Base-by-base conservation (phyloP, 2,329 filamentous ascomycete species). In the Aspergillus tanneri region DNA sequence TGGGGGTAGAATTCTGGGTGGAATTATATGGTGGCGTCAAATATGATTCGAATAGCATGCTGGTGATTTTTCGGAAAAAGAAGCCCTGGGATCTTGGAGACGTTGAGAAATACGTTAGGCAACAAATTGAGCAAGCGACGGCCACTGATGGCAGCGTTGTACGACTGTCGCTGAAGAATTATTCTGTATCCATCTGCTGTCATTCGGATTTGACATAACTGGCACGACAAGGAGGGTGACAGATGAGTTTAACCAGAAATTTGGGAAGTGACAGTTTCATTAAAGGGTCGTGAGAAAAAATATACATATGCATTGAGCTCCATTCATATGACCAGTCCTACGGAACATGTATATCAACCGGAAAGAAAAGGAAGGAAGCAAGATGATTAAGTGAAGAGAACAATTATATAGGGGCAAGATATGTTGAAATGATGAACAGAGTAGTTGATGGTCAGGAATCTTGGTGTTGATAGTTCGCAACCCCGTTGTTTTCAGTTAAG, bases 11-110 rank as follows among this genome's bases (percentile, higher is more conserved):
- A 3, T 82, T 82, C 52, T 72, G 75, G 28, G 78, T 77, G 3
- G 79, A 82, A 58, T 53, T 80, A 25, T 80, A 79, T 56, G 78
- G 73, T 0, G 79, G 82, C 64, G 78, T 82, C 11, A 80, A 81
- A 56, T 82, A 81, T 49, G 75, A 69, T 50, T 63, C 65, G 6
- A 74, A 79, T 47, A 72, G 70, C 10, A 78, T 69, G 47, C 62
- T 81, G 30, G 73, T 81, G 2, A 81, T 81, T 58, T 79, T 81
- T 53, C 71, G 80, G 24, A 80, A 81, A 68, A 83, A 82, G 69
- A 80, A 81, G 70, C 65, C 71, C 1, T 74, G 71, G 69, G 60
- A 67, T 19, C 46, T 63, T 0, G 65, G 65, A 5, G 71, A 74
- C 28, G 68, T 74, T 11, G 66, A 65, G 60, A 67, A 61, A 35